Percentiles rank a stretch among this genome's conserved stretches.
Conservation (phyloP, 805 yeast species). For the Sugiyamaella qingdaonensis region DNA sequence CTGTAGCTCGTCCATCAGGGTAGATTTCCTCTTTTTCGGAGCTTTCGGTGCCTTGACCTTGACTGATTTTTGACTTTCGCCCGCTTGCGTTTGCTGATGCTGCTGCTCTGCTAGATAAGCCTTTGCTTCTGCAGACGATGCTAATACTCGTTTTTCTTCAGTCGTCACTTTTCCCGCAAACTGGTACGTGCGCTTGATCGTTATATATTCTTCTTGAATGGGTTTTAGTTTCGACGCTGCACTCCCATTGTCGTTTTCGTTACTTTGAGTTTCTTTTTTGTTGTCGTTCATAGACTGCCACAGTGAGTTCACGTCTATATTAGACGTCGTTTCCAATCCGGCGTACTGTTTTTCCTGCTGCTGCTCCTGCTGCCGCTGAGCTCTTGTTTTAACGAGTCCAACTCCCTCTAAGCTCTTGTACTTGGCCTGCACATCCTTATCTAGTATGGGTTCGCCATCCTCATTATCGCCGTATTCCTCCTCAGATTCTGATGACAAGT, state of each 20-base stretch:
- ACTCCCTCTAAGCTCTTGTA: slow-evolving; percentile 54
- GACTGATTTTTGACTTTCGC: neutral
- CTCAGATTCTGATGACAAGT: slow-evolving; percentile 27
- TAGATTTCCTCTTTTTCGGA: slow-evolving; percentile 60
- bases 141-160: slow-evolving; percentile 74
- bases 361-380: slow-evolving; percentile 44
- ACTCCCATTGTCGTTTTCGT: neutral
- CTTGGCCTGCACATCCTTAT: slow-evolving; percentile 26
- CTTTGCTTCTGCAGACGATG: slow-evolving; percentile 78
- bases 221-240: slow-evolving; percentile 3
- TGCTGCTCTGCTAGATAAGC: slow-evolving; percentile 56
- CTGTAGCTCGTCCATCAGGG: slow-evolving; percentile 70
- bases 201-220: slow-evolving; percentile 48
- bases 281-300: slow-evolving; percentile 52
- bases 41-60: slow-evolving; percentile 11
- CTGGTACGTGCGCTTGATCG: slow-evolving; percentile 71
- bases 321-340: slow-evolving; percentile 26
- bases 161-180: slow-evolving; percentile 84
- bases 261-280: neutral
- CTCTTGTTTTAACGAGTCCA: slow-evolving; percentile 67
- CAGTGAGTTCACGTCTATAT: slow-evolving; percentile 47
- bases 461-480: slow-evolving; percentile 38
- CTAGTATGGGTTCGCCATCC: slow-evolving; percentile 25
- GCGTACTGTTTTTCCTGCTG: slow-evolving; percentile 31
- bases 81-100: slow-evolving; percentile 17